Percentiles rank a stretch among this genome's conserved stretches.
Conservation (phyloP, 768 basidiomycete species). For the Leccinum pellstonianum region DNA sequence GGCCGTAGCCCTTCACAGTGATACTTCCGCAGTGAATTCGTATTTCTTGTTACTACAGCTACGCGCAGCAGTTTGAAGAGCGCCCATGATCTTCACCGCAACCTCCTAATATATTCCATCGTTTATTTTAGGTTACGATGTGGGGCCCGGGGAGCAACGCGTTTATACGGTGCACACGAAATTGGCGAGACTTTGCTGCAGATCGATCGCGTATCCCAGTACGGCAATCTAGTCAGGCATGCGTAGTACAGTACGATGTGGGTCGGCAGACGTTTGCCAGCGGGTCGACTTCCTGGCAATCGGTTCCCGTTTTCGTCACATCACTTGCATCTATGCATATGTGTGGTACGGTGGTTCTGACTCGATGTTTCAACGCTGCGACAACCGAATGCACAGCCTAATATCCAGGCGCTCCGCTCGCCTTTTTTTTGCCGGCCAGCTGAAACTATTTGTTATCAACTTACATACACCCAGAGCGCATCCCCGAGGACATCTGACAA, state of each 20-base stretch:
- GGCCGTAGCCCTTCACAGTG: neutral
- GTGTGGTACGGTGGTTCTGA: neutral
- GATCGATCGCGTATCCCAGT: neutral
- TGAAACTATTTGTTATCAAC: neutral
- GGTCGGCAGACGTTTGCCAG: neutral
- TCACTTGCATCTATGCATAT: neutral
- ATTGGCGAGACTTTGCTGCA: neutral
- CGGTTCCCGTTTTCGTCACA: neutral
- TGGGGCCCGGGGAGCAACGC: neutral
- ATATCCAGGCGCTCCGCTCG: neutral
- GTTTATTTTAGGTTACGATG: neutral
- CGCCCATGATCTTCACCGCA: neutral
- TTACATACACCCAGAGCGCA: neutral
- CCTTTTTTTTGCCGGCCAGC: neutral
- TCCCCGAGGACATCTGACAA: neutral
- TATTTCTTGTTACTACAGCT: neutral
- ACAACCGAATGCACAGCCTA: constrained; percentile 5
- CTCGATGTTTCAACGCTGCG: neutral
- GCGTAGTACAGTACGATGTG: neutral
- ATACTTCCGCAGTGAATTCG: neutral
- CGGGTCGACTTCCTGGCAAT: neutral
- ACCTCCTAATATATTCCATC: neutral
- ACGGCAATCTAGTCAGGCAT: neutral
- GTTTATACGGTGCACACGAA: neutral
- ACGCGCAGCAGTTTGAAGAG: neutral